A percentile compares a stretch with the other conserved stretches of the same genome.
Conservation (phyloP, 169 alveolate genomes). For the Plasmodium knowlesi region DNA sequence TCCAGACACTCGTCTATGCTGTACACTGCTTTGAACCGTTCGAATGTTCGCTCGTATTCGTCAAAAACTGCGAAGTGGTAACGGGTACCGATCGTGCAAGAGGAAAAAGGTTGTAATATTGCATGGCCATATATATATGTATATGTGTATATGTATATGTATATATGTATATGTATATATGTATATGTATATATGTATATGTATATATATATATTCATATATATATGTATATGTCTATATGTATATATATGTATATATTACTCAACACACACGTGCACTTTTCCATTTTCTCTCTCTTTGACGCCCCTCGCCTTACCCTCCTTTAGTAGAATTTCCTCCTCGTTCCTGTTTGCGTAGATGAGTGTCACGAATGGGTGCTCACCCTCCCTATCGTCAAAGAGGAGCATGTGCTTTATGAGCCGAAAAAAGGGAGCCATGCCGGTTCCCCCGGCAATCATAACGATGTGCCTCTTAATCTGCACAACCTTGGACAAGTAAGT, state of each 20-base stretch:
- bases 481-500: conserved; percentile 18
- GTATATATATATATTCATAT: neutral
- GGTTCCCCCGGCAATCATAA: conserved; percentile 86
- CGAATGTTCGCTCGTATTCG: conserved; percentile 23
- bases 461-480: conserved; percentile 72
- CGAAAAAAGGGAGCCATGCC: conserved; percentile 87
- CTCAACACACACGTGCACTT: neutral
- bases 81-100: neutral
- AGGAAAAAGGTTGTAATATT: neutral
- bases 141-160: too few relatives aligned
- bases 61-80: conserved; percentile 47
- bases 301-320: conserved; percentile 15
- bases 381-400: conserved; percentile 1
- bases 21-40: conserved; percentile 43
- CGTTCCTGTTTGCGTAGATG: conserved; percentile 71
- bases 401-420: conserved; percentile 65
- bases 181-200: neutral
- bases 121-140: neutral
- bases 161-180: neutral
- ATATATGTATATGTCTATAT: neutral
- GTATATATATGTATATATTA: neutral
- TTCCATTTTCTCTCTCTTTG: neutral
- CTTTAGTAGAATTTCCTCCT: conserved; percentile 60
- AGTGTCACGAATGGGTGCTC: conserved; percentile 31
- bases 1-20: conserved; percentile 67